Evolutionary conservation across 352 stramenopile species (phyloP), one percentile per base, ranked within the genome.

Genomic region (Aphanomyces euteiches): DNA sequence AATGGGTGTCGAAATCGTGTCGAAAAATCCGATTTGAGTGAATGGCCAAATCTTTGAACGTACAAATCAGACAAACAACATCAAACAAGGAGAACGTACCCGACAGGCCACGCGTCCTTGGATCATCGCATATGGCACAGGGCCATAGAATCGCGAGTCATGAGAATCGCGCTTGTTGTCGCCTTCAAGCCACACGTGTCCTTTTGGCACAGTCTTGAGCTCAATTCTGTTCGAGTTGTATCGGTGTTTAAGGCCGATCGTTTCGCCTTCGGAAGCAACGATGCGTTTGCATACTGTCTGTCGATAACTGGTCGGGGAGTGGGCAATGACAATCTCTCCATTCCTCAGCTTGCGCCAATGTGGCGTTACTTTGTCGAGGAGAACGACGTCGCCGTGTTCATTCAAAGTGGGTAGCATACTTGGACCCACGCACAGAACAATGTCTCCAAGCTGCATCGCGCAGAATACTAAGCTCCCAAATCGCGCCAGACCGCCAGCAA

Each of bases 131-230:
- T 86, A 83, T n/a, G 96, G 96, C 48, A 99, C 82, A 1, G 96
- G 89, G 17, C 96, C 96, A 75, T 98, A 99, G 77, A 96, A 92
- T 15, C 96, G 81, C 43, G 93, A 98, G 79, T 99, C 96, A 40
- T 89, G 92, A 47, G 92, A 98, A 81, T 98, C 95, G 67, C 93
- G 75, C 41, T 96, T 91, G 85, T 99, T 99, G 81, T 99, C 96
- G 50, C 96, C 96, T 81, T 99, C 94, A 13, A 99, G 75, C 96
- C 96, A 99, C 56, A 98, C 80, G 74, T 98, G 91, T 39, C 96
- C 93, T 63, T 90, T 85, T 3, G 96, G 96, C 36, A 96, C 76
- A 15, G 39, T 69, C 47, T 67, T 67, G 36, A 68, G 21, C n/a
- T 73, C 67, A 34, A 73, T 59, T 19, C 38, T 60, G 38, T 13